A percentile compares a stretch with the other conserved stretches of the same genome.
Evolutionary conservation across 176 grass and related monocot species (phyloP).

Genomic region (Rhynchospora breviuscula): DNA sequence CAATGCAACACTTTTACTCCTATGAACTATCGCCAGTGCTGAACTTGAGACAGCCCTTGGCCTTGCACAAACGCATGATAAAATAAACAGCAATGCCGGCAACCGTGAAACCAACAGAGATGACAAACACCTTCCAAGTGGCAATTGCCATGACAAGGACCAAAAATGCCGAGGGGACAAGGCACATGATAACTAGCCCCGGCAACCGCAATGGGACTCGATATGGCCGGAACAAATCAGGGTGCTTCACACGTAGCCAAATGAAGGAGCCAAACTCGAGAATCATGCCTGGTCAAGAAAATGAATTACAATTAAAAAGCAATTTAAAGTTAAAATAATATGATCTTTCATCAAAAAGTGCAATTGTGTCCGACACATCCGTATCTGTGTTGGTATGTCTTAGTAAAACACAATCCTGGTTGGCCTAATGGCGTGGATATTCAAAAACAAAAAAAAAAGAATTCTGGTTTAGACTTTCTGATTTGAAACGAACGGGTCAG

Average conservation of each 20-base stretch:
- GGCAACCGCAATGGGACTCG: slow-evolving; percentile 38
- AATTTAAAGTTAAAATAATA: neutral
- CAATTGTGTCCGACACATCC: neutral
- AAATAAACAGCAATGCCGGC: slow-evolving; percentile 42
- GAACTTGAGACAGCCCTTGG: slow-evolving; percentile 42
- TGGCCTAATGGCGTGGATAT: too few species aligned
- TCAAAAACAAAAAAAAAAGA: too few species aligned
- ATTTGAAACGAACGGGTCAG: too few species aligned
- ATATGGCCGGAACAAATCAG: slow-evolving; percentile 46
- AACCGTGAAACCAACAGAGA: slow-evolving; percentile 46
- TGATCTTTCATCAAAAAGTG: neutral
- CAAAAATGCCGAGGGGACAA: slow-evolving; percentile 65
- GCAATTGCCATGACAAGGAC: slow-evolving; percentile 85
- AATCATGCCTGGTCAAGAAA: slow-evolving; percentile 45
- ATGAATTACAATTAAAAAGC: neutral
- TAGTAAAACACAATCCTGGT: too few species aligned
- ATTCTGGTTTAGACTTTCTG: too few species aligned
- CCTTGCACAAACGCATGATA: slow-evolving; percentile 54
- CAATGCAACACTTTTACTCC: neutral
- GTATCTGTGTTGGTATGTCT: too few species aligned
- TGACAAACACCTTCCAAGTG: slow-evolving; percentile 63
- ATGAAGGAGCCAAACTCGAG: slow-evolving; percentile 85
- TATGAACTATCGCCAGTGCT: slow-evolving; percentile 11
- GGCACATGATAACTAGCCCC: slow-evolving; percentile 35
- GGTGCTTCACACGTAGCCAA: slow-evolving; percentile 44